A percentile compares a stretch with the other conserved stretches of the same genome.
phyloP scores from a whole-genome alignment of 345 rosid genomes.

The Citrus sp. region DNA sequence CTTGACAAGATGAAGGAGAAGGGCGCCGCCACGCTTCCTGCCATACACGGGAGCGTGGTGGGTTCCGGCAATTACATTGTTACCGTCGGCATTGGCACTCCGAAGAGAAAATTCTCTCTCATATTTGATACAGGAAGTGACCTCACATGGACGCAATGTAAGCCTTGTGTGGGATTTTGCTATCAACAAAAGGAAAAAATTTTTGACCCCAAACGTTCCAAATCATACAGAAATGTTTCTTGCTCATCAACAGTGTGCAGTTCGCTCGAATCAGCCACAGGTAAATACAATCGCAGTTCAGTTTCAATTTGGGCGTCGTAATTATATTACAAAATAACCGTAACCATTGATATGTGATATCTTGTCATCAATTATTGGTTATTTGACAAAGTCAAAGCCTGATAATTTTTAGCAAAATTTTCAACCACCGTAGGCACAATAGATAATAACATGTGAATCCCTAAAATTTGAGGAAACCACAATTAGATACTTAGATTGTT shows the following conservation, averaged over 20 bases:
- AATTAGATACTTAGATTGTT: too few species aligned
- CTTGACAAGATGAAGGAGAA: constrained; percentile 19
- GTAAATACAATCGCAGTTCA: constrained; percentile 17
- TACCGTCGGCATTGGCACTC: constrained; percentile 57
- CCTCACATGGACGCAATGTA: constrained; percentile 66
- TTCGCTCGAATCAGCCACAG: constrained; percentile 50
- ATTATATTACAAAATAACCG: not conserved
- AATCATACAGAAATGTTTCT: constrained; percentile 54
- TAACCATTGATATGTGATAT: not conserved
- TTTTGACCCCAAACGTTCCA: constrained; percentile 50
- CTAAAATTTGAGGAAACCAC: too few species aligned
- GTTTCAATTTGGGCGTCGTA: not conserved
- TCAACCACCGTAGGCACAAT: too few species aligned
- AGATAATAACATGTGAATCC: too few species aligned
- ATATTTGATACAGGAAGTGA: constrained; percentile 73
- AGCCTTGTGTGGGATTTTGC: constrained; percentile 48
- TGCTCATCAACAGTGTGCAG: constrained; percentile 46
- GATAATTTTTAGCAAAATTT: too few species aligned
- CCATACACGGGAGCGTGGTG: constrained; percentile 47
- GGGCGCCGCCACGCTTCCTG: constrained; percentile 45
- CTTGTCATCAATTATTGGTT: not conserved
- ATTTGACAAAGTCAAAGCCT: too few species aligned
- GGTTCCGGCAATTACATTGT: constrained; percentile 58
- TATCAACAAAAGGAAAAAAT: constrained; percentile 48
- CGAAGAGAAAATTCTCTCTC: constrained; percentile 42